Conservation (phyloP, 2,329 filamentous ascomycete species). For the Bipolaris victoriae region DNA sequence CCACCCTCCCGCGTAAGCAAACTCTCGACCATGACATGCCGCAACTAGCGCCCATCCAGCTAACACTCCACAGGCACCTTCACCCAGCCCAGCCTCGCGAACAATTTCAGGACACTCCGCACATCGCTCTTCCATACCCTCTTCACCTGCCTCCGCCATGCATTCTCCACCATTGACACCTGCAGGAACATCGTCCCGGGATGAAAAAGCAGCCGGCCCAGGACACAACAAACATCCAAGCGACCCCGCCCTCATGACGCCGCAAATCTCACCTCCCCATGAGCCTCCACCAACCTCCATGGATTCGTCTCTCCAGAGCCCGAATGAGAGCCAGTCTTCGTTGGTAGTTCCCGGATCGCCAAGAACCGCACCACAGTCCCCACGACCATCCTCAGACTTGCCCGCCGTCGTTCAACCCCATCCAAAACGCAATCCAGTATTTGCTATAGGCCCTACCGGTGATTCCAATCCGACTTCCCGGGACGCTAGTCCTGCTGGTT, state of each 20-base stretch:
- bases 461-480: conserved; percentile 61
- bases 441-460: conserved; percentile 62
- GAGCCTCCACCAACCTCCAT: conserved; percentile 58
- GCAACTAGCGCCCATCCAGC: conserved; percentile 18
- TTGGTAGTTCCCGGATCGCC: conserved; percentile 38
- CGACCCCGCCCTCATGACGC: conserved; percentile 61
- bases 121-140: conserved; percentile 59
- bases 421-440: conserved; percentile 59
- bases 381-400: conserved; percentile 54
- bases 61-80: conserved; percentile 53
- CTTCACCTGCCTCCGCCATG: conserved; percentile 71
- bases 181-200: conserved; percentile 71
- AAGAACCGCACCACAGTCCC: conserved; percentile 41
- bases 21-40: conserved; percentile 1
- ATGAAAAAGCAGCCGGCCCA: conserved; percentile 51
- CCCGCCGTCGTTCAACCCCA: conserved; percentile 53
- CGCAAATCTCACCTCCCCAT: conserved; percentile 62
- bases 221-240: conserved; percentile 47
- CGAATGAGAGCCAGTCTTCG: conserved; percentile 30
- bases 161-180: conserved; percentile 91
- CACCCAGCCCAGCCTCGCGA: conserved; percentile 55
- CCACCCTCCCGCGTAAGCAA: conserved; percentile 78
- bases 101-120: conserved; percentile 58
- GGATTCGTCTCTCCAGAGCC: conserved; percentile 34
- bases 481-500: conserved; percentile 68